A percentile compares a stretch with the other conserved stretches of the same genome.
phyloP scores from a whole-genome alignment of 495 filamentous ascomycete species.

The Trypethelium eluteriae region DNA sequence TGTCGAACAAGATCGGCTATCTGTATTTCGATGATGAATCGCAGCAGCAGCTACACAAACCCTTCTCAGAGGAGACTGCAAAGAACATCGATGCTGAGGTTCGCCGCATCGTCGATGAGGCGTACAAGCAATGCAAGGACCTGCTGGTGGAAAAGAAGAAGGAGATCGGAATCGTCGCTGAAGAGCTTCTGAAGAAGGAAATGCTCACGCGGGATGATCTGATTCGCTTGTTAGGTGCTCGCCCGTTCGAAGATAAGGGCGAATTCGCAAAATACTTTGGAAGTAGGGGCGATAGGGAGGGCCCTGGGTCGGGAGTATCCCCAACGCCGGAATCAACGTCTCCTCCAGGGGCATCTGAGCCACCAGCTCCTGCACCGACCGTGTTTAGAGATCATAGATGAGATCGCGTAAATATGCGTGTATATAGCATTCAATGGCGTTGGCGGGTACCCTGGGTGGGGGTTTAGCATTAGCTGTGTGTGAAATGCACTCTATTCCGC shows the following conservation, averaged over 20 bases:
- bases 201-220: conserved; percentile 84
- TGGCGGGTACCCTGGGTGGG: neutral
- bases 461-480: neutral
- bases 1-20: conserved; percentile 87
- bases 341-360: conserved; percentile 1
- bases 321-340: neutral
- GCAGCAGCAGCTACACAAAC: conserved; percentile 73
- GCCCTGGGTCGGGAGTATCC: conserved; percentile 8
- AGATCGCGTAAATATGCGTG: neutral
- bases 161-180: conserved; percentile 80
- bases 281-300: conserved; percentile 19
- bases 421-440: neutral
- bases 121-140: conserved; percentile 80
- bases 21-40: conserved; percentile 65
- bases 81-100: conserved; percentile 87
- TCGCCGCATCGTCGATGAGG: conserved; percentile 77
- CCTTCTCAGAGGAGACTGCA: conserved; percentile 89
- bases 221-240: conserved; percentile 73
- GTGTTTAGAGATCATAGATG: conserved; percentile 15
- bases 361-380: conserved; percentile 14
- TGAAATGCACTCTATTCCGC: neutral
- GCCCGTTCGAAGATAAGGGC: conserved; percentile 72
- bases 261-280: conserved; percentile 93
- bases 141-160: conserved; percentile 77
- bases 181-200: conserved; percentile 89